Evolutionary conservation across 1,284 basidiomycete genomes (phyloP), one percentile per base, ranked within the genome.

Genomic region (Termitomyces sp.): DNA sequence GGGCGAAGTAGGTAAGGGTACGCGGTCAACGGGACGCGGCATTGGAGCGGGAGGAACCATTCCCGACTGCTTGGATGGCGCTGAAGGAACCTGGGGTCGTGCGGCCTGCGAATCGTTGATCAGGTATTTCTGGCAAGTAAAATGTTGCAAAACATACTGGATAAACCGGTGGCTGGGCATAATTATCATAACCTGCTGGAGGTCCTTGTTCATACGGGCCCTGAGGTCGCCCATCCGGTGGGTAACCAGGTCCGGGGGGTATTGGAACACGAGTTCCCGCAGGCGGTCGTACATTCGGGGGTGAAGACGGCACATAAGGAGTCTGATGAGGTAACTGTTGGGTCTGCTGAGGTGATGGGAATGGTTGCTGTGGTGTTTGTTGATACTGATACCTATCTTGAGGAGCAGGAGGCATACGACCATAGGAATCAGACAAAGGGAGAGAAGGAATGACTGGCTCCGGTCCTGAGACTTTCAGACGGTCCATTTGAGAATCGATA

Each of bases 241-340:
- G 69, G 50, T 72, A 77, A 38, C 62, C 68, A 44, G 70, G 67
- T 37, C 45, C 45, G 14, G 45, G 34, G 40, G 74, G 69, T 35
- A 69, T 59, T 43, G 78, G 74, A 26, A 74, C 65, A 49, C 77
- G 71, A 24, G 72, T 74, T 39, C 75, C 77, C 40, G 72, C 70
- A 33, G 78, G 76, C 3, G 69, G 79, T 35, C 76, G 72, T 54
- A 63, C 66, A 46, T 65, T 66, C 39, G 69, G 51, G 40, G 68
- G 67, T 33, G 67, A 66, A 11, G 60, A 56, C 38, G 61, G 66
- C 37, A 60, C 54, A 54, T 67, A 66, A 11, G 59, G 69, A 26
- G 60, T 57, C 41, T 64, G 51, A 3, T 42, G 21, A 7, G 51
- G 40, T 19, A 48, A 10, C 26, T 42, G 60, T n/a, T 72, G 70